Evolutionary conservation across 2,329 filamentous ascomycete species (phyloP).

Genomic region (Beauveria sp.): DNA sequence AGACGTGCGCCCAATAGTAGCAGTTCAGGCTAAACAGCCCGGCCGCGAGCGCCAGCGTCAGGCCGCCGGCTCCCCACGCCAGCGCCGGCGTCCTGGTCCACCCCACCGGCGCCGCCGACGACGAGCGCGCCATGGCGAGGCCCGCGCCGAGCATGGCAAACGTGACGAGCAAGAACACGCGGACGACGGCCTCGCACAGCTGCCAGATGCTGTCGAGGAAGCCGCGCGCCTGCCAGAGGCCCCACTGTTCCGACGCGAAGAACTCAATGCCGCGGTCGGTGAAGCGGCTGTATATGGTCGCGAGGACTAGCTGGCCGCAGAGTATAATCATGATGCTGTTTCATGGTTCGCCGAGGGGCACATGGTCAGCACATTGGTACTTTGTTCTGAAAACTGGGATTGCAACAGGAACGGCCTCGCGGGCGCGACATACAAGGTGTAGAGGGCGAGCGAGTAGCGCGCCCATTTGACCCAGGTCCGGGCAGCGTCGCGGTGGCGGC

Average conservation of each 20-base stretch:
- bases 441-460: neutral
- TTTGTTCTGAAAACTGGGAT: neutral
- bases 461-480: conserved; percentile 5
- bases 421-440: neutral
- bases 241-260: neutral
- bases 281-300: conserved; percentile 8
- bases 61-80: neutral
- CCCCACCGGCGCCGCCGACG: neutral
- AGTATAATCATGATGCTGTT: conserved; percentile 1
- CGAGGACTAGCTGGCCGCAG: neutral
- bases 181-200: neutral
- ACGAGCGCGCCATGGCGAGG: conserved; percentile 1
- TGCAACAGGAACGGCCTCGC: too few species aligned
- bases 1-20: conserved; percentile 8
- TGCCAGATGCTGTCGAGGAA: conserved; percentile 5
- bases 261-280: conserved; percentile 3
- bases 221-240: neutral
- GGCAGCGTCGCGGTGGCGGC: conserved; percentile 7
- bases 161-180: neutral
- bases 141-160: neutral
- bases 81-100: neutral
- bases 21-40: neutral
- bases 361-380: neutral
- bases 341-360: too few species aligned
- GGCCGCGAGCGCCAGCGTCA: neutral